Evolutionary conservation across 345 rosid genomes (phyloP).

Genomic region (Hibiscus trionum): DNA sequence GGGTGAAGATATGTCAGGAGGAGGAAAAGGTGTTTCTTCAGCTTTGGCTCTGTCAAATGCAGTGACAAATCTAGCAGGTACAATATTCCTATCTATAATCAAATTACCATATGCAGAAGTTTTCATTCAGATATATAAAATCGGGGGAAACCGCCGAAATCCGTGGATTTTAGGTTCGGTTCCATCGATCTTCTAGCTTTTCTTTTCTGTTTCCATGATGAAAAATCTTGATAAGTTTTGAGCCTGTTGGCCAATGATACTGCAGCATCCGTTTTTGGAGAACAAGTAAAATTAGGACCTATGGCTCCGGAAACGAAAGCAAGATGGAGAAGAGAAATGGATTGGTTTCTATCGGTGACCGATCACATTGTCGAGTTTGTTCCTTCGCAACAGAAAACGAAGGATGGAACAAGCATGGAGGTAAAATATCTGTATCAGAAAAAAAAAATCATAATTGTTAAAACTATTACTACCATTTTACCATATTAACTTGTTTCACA

Average conservation of each 20-base stretch:
- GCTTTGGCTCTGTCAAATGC: constrained; percentile 73
- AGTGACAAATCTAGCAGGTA: constrained; percentile 61
- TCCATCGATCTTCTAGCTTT: too few species aligned
- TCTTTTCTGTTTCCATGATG: background rate
- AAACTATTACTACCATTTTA: background rate
- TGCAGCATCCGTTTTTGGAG: constrained; percentile 83
- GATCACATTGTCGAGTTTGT: constrained; percentile 84
- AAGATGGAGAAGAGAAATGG: constrained; percentile 84
- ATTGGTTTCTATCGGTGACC: constrained; percentile 80
- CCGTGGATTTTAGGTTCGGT: background rate
- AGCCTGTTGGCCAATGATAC: background rate
- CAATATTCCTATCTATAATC: background rate
- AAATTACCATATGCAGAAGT: too few species aligned
- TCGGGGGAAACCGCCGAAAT: background rate
- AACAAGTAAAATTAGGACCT: constrained; percentile 58
- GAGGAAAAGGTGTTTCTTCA: constrained; percentile 69
- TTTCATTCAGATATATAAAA: too few species aligned
- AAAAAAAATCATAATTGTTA: background rate
- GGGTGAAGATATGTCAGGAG: constrained; percentile 82
- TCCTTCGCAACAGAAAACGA: constrained; percentile 68
- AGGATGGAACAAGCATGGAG: constrained; percentile 73
- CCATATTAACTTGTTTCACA: background rate
- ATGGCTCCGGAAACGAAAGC: constrained; percentile 67
- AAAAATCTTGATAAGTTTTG: too few species aligned
- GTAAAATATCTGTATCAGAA: constrained; percentile 15